A percentile compares a stretch with the other conserved stretches of the same genome.
phyloP scores from a whole-genome alignment of 805 yeast genomes.

The Suhomyces sp. region DNA sequence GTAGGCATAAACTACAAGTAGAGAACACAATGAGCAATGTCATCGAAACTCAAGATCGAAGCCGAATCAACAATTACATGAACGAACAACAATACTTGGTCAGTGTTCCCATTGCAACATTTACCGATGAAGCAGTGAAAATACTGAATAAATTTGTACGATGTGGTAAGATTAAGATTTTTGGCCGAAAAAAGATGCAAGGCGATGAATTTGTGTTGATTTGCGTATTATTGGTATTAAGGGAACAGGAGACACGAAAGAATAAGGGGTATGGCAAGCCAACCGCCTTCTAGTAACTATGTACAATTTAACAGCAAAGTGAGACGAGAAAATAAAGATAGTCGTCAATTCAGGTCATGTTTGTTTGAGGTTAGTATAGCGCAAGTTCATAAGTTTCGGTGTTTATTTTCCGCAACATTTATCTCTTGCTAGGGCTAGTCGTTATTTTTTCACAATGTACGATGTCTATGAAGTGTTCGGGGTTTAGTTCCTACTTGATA shows the following conservation, averaged over 20 bases:
- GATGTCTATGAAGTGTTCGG: neutral
- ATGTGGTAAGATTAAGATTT: slow-evolving; percentile 23
- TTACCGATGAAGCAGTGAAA: slow-evolving; percentile 24
- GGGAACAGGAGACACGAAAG: slow-evolving; percentile 34
- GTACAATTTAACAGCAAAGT: neutral
- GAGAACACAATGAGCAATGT: slow-evolving; percentile 17
- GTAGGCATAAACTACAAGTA: slow-evolving; percentile 8
- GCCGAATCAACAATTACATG: slow-evolving; percentile 18
- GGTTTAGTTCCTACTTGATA: neutral
- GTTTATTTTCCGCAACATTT: neutral
- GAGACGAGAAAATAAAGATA: neutral
- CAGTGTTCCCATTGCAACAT: slow-evolving; percentile 29
- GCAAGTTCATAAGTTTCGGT: neutral
- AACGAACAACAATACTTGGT: slow-evolving; percentile 17
- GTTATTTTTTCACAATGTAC: neutral
- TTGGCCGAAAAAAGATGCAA: slow-evolving; percentile 10
- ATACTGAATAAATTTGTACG: slow-evolving; percentile 16
- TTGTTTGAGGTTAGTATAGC: neutral
- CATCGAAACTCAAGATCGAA: slow-evolving; percentile 20
- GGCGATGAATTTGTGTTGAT: slow-evolving; percentile 21
- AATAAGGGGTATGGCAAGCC: slow-evolving; percentile 23
- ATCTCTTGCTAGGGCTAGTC: neutral
- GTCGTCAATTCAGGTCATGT: neutral
- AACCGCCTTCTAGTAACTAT: neutral
- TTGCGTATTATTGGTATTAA: slow-evolving; percentile 24